Evolutionary conservation across 2,329 filamentous ascomycete species (phyloP), one percentile per base, ranked within the genome.

Genomic region (Elsinoe necatrix): DNA sequence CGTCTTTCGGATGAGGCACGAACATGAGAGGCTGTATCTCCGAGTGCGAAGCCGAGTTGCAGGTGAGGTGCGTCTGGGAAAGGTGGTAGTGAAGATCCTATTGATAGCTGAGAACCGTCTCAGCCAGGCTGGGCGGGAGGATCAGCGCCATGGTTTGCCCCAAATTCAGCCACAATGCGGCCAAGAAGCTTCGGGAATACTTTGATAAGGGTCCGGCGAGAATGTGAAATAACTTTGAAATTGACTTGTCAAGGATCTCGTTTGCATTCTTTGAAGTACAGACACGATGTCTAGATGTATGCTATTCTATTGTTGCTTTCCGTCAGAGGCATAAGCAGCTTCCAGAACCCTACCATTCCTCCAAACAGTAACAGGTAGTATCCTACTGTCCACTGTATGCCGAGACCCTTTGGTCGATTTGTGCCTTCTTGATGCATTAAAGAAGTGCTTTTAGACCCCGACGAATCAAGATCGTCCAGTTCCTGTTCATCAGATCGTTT

Each of bases 331-430:
- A 86, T 92, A 50, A 97, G 67, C 52, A 80, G 76, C 63, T 70
- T 77, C 69, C 83, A 89, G 76, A 93, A 98, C 2, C 77, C 75
- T 43, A 82, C 70, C 1, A 86, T 83, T 1, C 93, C 93, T 0
- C 71, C 76, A 1, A 93, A 73, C 1, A 97, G 77, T 43, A 96
- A 70, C 1, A 80, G 57, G 68, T 97, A 97, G 69, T 97, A 97
- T 1, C 80, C 75, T 2, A 86, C 70, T 0, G 87, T 92, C 87
- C 87, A 95, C 1, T 66, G 68, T 27, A 80, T 65, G 20, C 71
- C 72, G 63, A 77, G 65, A 21, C 59, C 55, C 12, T 54, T 56
- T 23, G 60, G 58, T 55, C 65, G 63, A 25, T 69, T 68, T 47
- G 75, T 72, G 20, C 35, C 55, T 73, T 47, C 71, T 63, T 60